Evolutionary conservation across 2,329 filamentous ascomycete species (phyloP).

Genomic region (Neurospora crassa): DNA sequence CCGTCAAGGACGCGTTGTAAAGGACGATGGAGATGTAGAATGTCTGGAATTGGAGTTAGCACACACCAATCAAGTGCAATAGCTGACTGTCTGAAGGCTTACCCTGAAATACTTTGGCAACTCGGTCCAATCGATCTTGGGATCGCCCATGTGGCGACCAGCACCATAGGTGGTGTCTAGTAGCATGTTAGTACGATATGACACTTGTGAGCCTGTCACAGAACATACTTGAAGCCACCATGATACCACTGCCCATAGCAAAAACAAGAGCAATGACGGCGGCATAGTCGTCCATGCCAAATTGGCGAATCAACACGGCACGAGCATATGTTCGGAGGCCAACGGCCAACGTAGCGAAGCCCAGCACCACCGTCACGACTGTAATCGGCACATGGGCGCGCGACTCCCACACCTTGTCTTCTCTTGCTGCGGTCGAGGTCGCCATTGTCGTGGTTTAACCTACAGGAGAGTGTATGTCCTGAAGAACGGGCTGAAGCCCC

Average conservation of each 20-base stretch:
- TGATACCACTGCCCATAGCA: constrained; percentile 13
- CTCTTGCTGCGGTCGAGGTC: background rate
- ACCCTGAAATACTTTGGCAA: constrained; percentile 16
- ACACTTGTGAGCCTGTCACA: background rate
- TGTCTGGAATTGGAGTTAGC: constrained; percentile 15
- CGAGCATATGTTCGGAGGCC: constrained; percentile 15
- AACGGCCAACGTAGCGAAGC: constrained; percentile 11
- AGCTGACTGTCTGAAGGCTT: background rate
- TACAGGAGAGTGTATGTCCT: background rate
- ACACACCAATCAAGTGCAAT: background rate
- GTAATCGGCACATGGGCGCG: constrained; percentile 14
- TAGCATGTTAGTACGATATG: background rate
- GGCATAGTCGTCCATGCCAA: constrained; percentile 18
- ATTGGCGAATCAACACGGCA: constrained; percentile 15
- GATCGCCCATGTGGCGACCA: constrained; percentile 11
- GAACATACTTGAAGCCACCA: constrained; percentile 11
- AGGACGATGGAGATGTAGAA: constrained; percentile 30
- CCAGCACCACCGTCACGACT: constrained; percentile 13
- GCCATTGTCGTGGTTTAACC: background rate
- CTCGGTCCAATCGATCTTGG: constrained; percentile 4
- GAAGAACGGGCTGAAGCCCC: background rate
- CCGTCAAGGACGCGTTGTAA: constrained; percentile 26
- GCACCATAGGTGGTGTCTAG: constrained; percentile 15
- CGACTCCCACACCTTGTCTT: constrained; percentile 5
- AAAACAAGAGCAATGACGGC: constrained; percentile 15